These are phyloP conservation scores for Diaporthe citriasiana DNA, from an alignment of 2,329 filamentous ascomycete genomes.

Conservation along the genomic window DNA sequence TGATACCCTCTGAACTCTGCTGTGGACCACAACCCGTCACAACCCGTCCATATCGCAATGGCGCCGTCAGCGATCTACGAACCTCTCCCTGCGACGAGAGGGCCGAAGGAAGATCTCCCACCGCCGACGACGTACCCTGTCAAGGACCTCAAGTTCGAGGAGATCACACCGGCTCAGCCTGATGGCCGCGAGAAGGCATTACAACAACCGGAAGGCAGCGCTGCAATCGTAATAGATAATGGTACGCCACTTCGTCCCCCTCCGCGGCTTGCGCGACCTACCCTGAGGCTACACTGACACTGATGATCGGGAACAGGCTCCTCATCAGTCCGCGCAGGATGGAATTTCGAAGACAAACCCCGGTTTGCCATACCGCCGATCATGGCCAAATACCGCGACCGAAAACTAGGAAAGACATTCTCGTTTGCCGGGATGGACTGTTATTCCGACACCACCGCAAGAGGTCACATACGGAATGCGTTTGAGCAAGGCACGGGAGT, in stretches of 20 bases:
- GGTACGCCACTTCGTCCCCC: constrained; percentile 66
- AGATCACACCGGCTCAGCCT: constrained; percentile 65
- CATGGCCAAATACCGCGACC: constrained; percentile 94
- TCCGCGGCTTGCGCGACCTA: neutral
- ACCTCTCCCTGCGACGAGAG: constrained; percentile 53
- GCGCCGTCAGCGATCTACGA: constrained; percentile 61
- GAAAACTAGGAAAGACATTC: constrained; percentile 92
- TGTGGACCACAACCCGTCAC: constrained; percentile 3
- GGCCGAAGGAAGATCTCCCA: constrained; percentile 61
- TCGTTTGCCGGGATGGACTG: constrained; percentile 94
- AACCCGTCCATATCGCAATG: constrained; percentile 42
- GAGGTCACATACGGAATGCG: constrained; percentile 89
- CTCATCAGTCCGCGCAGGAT: constrained; percentile 89
- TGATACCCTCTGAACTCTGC: constrained; percentile 38
- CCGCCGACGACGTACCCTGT: constrained; percentile 71
- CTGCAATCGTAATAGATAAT: constrained; percentile 98
- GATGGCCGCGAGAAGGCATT: constrained; percentile 81
- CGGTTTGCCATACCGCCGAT: constrained; percentile 87
- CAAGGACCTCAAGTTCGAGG: constrained; percentile 73
- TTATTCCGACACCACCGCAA: constrained; percentile 92
- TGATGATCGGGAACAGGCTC: constrained; percentile 72
- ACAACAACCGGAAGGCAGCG: constrained; percentile 65
- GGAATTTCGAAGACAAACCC: constrained; percentile 91
- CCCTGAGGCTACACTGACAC: constrained; percentile 38
- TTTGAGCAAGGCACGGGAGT: constrained; percentile 94